Base-by-base conservation (phyloP, 306 rosid species). In the Begonia peltatifolia region DNA sequence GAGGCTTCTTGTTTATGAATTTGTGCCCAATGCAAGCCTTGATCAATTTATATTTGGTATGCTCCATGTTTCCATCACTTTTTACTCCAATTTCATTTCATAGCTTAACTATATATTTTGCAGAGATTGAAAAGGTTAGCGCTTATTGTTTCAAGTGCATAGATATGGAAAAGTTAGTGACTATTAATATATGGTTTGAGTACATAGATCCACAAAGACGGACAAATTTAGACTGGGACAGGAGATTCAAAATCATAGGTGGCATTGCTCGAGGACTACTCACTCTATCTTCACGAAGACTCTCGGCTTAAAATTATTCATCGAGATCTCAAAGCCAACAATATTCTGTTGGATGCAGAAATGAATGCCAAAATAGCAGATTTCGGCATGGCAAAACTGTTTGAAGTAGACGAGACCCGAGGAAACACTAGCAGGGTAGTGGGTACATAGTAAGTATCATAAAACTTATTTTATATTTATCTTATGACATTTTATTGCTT, bases 331-430 rank as follows among this genome's bases (percentile, higher is more conserved):
- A 85, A 85, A 66, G 76, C 76, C 12, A 79, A 92, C 35, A 85
- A 82, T 52, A 50, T 85, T 52, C 46, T 85, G 8, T 44, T 82
- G 59, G 92, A 79, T 46, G 56, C 15, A 10, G 50, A 73, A 2
- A 66, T 86, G 85, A 69, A 72, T 0, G 59, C 93, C 2, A 86
- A 82, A 50, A 86, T 82, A 23, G 74, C 84, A 14, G 93, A 86
- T 60, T 86, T 86, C 71, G 93, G 93, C 2, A 73, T 73, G 79
- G 93, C 93, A 13, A 82, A 57, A 52, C 66, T 77, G 16, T 71
- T 77, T 30, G 62, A 15, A 4, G 67, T 25, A 4, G 79, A 76
- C 14, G 79, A 77, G 36, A 66, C 67, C 47, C 74, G 66, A 61
- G 81, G 66, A 6, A 68, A 59, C 47, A 86, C 93, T 0, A 55